A percentile compares a stretch with the other conserved stretches of the same genome.
phyloP scores from a whole-genome alignment of 2,329 filamentous ascomycete species.

The Cladosporium oxysporum region DNA sequence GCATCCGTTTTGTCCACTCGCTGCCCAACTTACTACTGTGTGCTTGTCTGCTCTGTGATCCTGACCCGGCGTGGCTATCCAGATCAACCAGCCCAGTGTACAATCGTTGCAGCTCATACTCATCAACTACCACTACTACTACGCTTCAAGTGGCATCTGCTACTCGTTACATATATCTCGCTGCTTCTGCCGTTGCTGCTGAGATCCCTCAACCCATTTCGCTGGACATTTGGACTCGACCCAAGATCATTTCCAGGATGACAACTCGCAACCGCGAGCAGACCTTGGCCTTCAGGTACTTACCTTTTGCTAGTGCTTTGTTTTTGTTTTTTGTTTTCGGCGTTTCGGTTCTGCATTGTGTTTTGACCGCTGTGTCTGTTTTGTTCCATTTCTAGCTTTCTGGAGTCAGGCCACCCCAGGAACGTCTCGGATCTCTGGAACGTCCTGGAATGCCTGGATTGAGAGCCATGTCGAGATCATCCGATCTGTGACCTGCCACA shows the following conservation, averaged over 20 bases:
- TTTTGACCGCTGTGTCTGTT: neutral
- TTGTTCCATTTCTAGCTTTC: neutral
- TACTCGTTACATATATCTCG: slow-evolving; percentile 10
- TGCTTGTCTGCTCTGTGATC: slow-evolving; percentile 12
- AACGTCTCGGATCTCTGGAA: neutral
- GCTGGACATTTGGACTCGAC: slow-evolving; percentile 14
- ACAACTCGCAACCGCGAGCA: slow-evolving; percentile 41
- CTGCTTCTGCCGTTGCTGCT: slow-evolving; percentile 22
- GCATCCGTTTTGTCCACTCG: slow-evolving; percentile 24
- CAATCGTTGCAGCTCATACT: slow-evolving; percentile 16
- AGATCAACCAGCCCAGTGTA: slow-evolving; percentile 10
- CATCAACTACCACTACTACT: slow-evolving; percentile 3
- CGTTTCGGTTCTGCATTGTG: slow-evolving; percentile 5
- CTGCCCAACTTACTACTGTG: slow-evolving; percentile 24
- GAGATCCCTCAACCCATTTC: slow-evolving; percentile 1
- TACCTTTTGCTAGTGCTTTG: slow-evolving; percentile 28
- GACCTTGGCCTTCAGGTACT: slow-evolving; percentile 41
- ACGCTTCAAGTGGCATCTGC: slow-evolving; percentile 8
- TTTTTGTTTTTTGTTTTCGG: slow-evolving; percentile 21
- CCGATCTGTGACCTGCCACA: neutral
- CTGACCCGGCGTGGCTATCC: slow-evolving; percentile 19
- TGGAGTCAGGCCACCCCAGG: neutral
- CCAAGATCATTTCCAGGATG: slow-evolving; percentile 36
- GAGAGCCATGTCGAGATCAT: neutral
- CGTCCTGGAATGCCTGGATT: neutral